Evolutionary conservation across 768 basidiomycete genomes (phyloP), one percentile per base, ranked within the genome.

Genomic region (Suillus subaureus): DNA sequence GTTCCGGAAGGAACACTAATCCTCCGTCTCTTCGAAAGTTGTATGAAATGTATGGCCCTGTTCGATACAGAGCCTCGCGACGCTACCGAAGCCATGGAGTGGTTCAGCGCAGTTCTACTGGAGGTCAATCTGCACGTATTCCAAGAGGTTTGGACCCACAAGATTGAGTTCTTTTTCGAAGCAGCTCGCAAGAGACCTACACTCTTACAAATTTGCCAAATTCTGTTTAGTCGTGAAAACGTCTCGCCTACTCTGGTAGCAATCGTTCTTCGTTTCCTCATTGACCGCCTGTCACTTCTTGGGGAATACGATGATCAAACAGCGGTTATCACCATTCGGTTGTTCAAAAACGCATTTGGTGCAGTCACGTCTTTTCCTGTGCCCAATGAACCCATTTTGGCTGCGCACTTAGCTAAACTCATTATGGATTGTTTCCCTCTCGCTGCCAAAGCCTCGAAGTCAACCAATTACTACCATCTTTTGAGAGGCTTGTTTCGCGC

Each of bases 341-440:
- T 98, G 55, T 98, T 94, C 87, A 99, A 97, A 81, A 91, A 97
- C 86, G 90, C 95, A 16, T 99, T 99, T 77, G 83, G 85, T 64
- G 93, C 97, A 6, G 93, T 98, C 61, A 87, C 89, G 15, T 71
- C 85, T 60, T 89, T 86, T 76, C 89, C 95, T 26, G 74, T 75
- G 26, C 78, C 84, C 23, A 99, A 98, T 77, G 97, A 99, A 77
- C 86, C 90, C 8, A 94, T 99, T 62, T 82, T 99, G n/a, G 95
- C 95, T 16, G 88, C 92, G 1, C 94, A 99, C 79, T 85, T 99
- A 42, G 89, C 93, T 18, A 94, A 94, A 75, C 79, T 99, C 54
- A 89, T 99, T 71, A 96, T 97, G 91, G 93, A 96, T 71, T 98
- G 93, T 66, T 97, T 99, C 75, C 93, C 95, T 43, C 83, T 96